Conservation (phyloP, 495 filamentous ascomycete genomes). For the Penicillium roqueforti region DNA sequence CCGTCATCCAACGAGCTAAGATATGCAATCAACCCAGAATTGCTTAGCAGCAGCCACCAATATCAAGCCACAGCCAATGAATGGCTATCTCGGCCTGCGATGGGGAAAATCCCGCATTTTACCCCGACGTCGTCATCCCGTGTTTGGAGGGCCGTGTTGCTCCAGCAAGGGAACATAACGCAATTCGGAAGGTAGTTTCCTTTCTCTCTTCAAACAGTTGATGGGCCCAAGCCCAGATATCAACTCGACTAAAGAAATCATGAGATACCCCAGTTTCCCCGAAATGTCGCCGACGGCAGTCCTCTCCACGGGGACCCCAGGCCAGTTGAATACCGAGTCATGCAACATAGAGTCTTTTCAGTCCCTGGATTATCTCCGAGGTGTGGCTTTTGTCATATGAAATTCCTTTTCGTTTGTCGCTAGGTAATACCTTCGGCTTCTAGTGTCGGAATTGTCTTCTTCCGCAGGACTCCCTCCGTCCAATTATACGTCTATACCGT, state of each 20-base stretch:
- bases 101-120: slow-evolving; percentile 15
- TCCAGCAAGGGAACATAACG: not conserved
- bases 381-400: not conserved
- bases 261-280: slow-evolving; percentile 11
- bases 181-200: not conserved
- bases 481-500: not conserved
- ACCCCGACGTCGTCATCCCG: not conserved
- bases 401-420: slow-evolving; percentile 4
- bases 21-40: not conserved
- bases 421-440: not conserved
- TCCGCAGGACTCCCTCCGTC: not conserved
- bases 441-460: slow-evolving; percentile 14
- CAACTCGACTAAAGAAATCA: not conserved
- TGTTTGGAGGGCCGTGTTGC: not conserved
- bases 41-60: not conserved
- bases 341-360: not conserved
- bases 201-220: not conserved
- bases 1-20: not conserved
- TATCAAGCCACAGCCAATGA: slow-evolving; percentile 6
- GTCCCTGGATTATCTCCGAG: slow-evolving; percentile 14
- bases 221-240: not conserved
- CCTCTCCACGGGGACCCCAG: slow-evolving; percentile 24
- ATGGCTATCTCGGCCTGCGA: slow-evolving; percentile 21
- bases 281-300: slow-evolving; percentile 20
- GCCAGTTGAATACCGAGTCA: not conserved